These are phyloP conservation scores for Nicotiana attenuata DNA, from an alignment of 257 asterid genomes.

Conservation along the genomic window DNA sequence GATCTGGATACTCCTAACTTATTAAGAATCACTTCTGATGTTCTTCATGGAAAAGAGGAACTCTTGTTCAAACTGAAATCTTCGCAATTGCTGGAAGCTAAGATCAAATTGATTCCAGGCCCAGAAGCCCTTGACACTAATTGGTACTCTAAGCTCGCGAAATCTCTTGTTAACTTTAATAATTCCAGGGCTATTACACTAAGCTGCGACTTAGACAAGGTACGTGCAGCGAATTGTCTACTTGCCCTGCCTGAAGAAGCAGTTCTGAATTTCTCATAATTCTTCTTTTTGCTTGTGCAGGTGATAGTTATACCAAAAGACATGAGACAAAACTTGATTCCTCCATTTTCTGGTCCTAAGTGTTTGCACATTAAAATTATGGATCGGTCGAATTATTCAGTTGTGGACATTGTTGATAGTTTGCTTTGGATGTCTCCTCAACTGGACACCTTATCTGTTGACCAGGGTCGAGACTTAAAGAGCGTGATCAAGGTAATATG, in stretches of 20 bases:
- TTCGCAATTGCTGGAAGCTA: background rate
- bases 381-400: background rate
- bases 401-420: background rate
- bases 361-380: background rate
- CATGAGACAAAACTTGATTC: background rate
- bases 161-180: conserved; percentile 11
- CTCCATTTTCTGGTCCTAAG: background rate
- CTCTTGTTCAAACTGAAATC: background rate
- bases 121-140: background rate
- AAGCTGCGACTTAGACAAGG: background rate
- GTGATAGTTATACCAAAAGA: background rate
- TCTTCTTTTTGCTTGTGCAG: background rate
- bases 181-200: background rate
- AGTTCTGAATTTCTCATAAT: background rate
- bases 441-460: background rate
- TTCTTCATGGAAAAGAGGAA: background rate
- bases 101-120: background rate
- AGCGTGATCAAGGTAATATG: conserved; percentile 1
- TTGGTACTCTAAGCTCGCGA: background rate
- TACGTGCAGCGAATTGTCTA: background rate
- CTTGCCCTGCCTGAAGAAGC: background rate
- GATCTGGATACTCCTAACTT: background rate
- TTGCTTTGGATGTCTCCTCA: conserved; percentile 9
- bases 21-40: background rate
- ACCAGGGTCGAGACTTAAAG: background rate